Percentiles rank a stretch among this genome's conserved stretches.
phyloP scores from a whole-genome alignment of 331 rosid genomes.

The Dryas integrifolia region DNA sequence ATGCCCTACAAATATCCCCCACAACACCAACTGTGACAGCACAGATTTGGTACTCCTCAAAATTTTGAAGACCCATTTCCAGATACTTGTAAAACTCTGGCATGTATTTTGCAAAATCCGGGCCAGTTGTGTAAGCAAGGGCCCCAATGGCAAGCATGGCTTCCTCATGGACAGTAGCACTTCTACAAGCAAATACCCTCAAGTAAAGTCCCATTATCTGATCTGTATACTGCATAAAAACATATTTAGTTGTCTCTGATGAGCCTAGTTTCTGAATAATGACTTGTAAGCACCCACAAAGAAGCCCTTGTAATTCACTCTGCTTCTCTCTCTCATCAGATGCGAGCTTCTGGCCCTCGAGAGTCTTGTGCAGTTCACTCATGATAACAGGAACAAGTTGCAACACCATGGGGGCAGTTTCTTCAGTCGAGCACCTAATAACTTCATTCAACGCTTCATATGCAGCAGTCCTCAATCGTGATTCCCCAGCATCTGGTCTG shows the following conservation, averaged over 20 bases:
- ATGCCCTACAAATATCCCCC: constrained; percentile 81
- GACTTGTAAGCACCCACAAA: constrained; percentile 86
- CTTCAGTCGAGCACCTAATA: constrained; percentile 80
- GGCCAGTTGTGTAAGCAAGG: constrained; percentile 73
- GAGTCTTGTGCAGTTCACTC: constrained; percentile 74
- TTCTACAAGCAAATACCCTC: constrained; percentile 77
- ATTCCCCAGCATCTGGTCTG: constrained; percentile 81
- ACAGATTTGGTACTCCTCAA: constrained; percentile 88
- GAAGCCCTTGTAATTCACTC: constrained; percentile 74
- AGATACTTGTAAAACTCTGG: constrained; percentile 74
- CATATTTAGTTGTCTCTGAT: constrained; percentile 61
- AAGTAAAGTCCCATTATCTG: constrained; percentile 76
- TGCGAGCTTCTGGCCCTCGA: constrained; percentile 68
- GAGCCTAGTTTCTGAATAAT: constrained; percentile 83
- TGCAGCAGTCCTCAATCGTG: constrained; percentile 74
- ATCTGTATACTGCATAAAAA: constrained; percentile 73
- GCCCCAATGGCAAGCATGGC: constrained; percentile 97
- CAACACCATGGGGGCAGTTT: constrained; percentile 67
- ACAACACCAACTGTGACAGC: constrained; percentile 89
- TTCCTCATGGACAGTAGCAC: constrained; percentile 89
- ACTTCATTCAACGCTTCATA: constrained; percentile 83
- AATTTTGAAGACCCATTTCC: constrained; percentile 83
- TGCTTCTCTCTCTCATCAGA: constrained; percentile 75
- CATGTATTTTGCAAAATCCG: constrained; percentile 75
- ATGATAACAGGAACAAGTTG: constrained; percentile 68